These are phyloP conservation scores for Uronychia binucleata DNA, from an alignment of 73 alveolate species.

Conservation along the genomic window DNA sequence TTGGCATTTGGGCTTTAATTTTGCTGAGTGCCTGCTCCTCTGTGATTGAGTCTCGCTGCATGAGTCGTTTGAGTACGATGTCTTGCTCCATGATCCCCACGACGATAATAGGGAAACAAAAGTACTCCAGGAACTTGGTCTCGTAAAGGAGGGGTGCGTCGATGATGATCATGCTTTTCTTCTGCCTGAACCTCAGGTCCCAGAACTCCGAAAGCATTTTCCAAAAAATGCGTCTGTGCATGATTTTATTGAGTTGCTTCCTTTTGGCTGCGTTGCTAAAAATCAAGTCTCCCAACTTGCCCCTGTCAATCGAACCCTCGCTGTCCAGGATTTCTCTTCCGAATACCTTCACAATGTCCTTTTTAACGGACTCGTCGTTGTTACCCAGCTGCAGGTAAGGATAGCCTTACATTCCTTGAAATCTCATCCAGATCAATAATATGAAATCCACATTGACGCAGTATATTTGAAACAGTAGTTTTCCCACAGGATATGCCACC, in stretches of 20 bases:
- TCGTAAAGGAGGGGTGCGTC: slow-evolving; percentile 93
- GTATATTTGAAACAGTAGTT: slow-evolving; percentile 65
- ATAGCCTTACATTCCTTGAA: slow-evolving; percentile 67
- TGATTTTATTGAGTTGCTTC: slow-evolving; percentile 48
- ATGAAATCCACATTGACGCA: slow-evolving; percentile 56
- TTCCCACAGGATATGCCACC: slow-evolving; percentile 93
- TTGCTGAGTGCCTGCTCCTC: slow-evolving; percentile 69
- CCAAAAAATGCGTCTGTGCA: slow-evolving; percentile 67
- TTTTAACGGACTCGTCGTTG: slow-evolving; percentile 14
- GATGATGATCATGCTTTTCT: slow-evolving; percentile 62
- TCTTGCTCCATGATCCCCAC: slow-evolving; percentile 64
- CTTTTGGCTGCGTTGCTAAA: slow-evolving; percentile 62
- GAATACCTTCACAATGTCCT: slow-evolving; percentile 44
- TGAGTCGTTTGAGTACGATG: slow-evolving; percentile 50
- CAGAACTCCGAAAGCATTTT: slow-evolving; percentile 56
- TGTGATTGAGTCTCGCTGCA: slow-evolving; percentile 53
- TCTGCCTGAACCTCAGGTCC: slow-evolving; percentile 35
- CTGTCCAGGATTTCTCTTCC: slow-evolving; percentile 69
- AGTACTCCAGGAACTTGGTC: slow-evolving; percentile 65
- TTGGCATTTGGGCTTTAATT: slow-evolving; percentile 76
- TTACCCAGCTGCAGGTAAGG: slow-evolving; percentile 6
- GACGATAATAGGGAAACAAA: slow-evolving; percentile 84
- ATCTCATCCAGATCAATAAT: slow-evolving; percentile 84
- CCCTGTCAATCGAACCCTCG: slow-evolving; percentile 72
- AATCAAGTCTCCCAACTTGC: slow-evolving; percentile 68